Evolutionary conservation across 768 basidiomycete genomes (phyloP).

Genomic region (Pulveroboletus sp.): DNA sequence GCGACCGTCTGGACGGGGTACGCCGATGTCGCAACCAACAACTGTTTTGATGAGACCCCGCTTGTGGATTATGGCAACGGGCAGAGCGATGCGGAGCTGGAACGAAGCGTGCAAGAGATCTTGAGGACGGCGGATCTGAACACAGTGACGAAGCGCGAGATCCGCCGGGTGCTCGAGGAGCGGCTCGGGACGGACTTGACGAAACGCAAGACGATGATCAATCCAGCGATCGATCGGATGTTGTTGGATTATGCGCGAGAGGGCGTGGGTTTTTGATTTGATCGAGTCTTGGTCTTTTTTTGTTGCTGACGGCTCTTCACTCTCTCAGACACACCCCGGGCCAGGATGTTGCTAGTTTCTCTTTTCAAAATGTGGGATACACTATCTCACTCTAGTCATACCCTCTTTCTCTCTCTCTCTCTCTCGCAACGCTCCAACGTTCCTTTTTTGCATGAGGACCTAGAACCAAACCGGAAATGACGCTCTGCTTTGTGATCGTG

Average conservation of each 20-base stretch:
- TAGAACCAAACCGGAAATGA: too few species aligned
- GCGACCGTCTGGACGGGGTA: conserved; percentile 73
- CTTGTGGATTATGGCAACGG: conserved; percentile 39
- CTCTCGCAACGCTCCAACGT: too few species aligned
- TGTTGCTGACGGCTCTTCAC: too few species aligned
- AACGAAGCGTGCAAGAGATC: conserved; percentile 67
- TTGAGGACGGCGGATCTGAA: conserved; percentile 80
- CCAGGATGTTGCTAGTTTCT: too few species aligned
- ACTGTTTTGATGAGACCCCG: conserved; percentile 69
- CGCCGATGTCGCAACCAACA: conserved; percentile 61
- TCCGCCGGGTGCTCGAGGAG: conserved; percentile 79
- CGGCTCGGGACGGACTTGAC: conserved; percentile 76
- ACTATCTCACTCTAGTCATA: too few species aligned
- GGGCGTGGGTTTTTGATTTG: too few species aligned
- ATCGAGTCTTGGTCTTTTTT: too few species aligned
- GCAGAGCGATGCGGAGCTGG: conserved; percentile 71
- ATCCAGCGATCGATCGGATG: conserved; percentile 70
- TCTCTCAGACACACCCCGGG: too few species aligned
- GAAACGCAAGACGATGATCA: conserved; percentile 67
- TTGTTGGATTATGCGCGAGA: conserved; percentile 47
- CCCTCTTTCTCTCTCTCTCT: too few species aligned
- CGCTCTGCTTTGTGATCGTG: too few species aligned
- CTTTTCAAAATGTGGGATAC: too few species aligned
- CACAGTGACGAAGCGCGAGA: conserved; percentile 86
- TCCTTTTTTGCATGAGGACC: too few species aligned